Conservation (phyloP, 176 grass and related monocot species). For the Cenchrus purpureus region DNA sequence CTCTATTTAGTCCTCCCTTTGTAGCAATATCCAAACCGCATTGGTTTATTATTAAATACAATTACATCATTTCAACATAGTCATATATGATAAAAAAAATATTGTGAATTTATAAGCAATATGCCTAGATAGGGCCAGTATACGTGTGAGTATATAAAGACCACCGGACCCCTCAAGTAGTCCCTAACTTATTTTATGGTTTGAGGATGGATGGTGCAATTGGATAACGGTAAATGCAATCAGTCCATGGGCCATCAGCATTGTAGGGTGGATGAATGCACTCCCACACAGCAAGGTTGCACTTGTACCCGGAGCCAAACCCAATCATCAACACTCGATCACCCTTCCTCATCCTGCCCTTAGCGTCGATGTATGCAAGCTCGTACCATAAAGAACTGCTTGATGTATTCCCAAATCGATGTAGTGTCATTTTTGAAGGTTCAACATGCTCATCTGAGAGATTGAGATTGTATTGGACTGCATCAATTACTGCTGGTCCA, state of each 20-base stretch:
- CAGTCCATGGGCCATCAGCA: slow-evolving; percentile 45
- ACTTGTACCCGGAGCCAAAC: slow-evolving; percentile 75
- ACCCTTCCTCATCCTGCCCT: background rate
- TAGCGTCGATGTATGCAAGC: slow-evolving; percentile 10
- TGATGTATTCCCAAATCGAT: slow-evolving; percentile 25
- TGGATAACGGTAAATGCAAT: slow-evolving; percentile 41
- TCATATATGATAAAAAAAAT: too few relatives aligned
- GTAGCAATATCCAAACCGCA: too few relatives aligned
- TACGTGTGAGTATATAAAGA: too few relatives aligned
- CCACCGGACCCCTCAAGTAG: too few relatives aligned
- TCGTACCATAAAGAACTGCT: slow-evolving; percentile 31
- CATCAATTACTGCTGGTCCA: background rate
- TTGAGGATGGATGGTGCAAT: background rate
- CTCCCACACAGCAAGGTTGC: slow-evolving; percentile 68
- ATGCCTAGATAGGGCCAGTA: too few relatives aligned
- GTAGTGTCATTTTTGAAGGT: background rate
- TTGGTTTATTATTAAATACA: too few relatives aligned
- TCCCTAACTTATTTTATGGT: too few relatives aligned
- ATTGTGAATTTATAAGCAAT: too few relatives aligned
- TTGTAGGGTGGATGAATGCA: slow-evolving; percentile 25
- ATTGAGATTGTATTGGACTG: background rate
- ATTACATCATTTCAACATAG: too few relatives aligned
- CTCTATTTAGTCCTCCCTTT: too few relatives aligned
- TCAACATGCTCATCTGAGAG: background rate
- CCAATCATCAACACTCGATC: slow-evolving; percentile 68